These are phyloP conservation scores for Mercurialis annua DNA, from an alignment of 345 rosid genomes.

Conservation along the genomic window DNA sequence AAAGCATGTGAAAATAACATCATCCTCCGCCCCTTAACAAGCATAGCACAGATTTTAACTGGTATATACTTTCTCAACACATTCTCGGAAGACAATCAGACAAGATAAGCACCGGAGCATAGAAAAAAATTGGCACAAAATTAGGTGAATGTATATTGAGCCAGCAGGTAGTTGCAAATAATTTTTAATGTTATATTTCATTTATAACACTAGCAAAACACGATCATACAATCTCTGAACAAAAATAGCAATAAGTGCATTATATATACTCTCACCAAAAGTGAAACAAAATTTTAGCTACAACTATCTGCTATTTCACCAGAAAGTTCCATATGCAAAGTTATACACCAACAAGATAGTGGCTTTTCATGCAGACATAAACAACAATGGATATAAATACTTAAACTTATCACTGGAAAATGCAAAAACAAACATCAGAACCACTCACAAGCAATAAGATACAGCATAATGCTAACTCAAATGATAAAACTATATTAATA, in stretches of 20 bases:
- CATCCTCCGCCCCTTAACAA: not conserved
- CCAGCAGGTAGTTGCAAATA: too few relatives aligned
- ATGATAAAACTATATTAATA: not conserved
- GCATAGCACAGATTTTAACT: too few relatives aligned
- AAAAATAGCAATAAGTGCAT: too few relatives aligned
- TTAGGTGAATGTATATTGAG: too few relatives aligned
- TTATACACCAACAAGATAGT: not conserved
- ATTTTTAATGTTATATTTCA: too few relatives aligned
- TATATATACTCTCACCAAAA: too few relatives aligned
- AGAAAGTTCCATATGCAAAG: not conserved
- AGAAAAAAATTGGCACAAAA: too few relatives aligned
- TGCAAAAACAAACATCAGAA: not conserved
- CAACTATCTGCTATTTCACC: too few relatives aligned
- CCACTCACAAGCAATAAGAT: not conserved
- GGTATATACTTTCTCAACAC: not conserved
- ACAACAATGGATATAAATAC: not conserved
- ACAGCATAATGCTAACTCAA: not conserved
- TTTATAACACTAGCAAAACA: too few relatives aligned
- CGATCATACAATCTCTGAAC: too few relatives aligned
- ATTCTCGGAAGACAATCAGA: not conserved
- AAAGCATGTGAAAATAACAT: not conserved
- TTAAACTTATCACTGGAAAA: not conserved
- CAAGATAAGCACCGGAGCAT: not conserved
- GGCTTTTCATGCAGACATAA: not conserved
- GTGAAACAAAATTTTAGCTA: too few relatives aligned